Base-by-base conservation (phyloP, 2,329 filamentous ascomycete genomes). In the Myriosclerotinia curreyana region DNA sequence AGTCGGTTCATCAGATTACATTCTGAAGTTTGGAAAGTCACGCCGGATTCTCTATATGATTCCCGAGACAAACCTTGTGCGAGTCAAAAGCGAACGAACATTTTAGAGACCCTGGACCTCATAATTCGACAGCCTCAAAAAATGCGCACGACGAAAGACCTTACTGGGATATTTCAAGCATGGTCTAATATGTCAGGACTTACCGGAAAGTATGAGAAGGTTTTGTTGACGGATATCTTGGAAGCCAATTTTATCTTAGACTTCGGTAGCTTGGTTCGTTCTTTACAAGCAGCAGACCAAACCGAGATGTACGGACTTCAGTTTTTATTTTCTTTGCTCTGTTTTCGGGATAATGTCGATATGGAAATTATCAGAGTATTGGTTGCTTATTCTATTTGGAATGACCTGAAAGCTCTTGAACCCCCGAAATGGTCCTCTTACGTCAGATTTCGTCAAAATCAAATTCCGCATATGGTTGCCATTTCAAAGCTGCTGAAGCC, bases 241-340 rank as follows among this genome's bases (percentile, higher is more conserved):
- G 67, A 72, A 7, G 64, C 75, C 0, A 70, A 82, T 34, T 58
- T 80, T 22, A 67, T 69, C 9, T 42, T 71, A 3, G 73, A 79
- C 40, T 83, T 79, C 79, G 81, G 80, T 0, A 66, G 76, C 0
- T 69, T 83, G 15, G 75, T 78, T 1, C 74, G 74, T 42, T 70
- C 75, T 3, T 80, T 20, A n/a, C 42, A 46, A 77, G 46, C 70
- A 74, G 28, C 49, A 69, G 0, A 69, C 60, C 0, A 22, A 2
- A 36, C 71, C 14, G 73, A 77, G 28, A 68, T 65, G 14, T 78
- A 76, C 59, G 67, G 60, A 2, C 67, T 83, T 20, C 80, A 81
- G 72, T 83, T 83, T 60, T 65, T 80, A 0, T 73, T 83, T 12
- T 77, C 75, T 0, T 68, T 76, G 0, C 70, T 85, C n/a, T 75